A percentile compares a stretch with the other conserved stretches of the same genome.
These are phyloP conservation scores for Mycena sp. DNA, from an alignment of 1,284 basidiomycete species.

Conservation along the genomic window DNA sequence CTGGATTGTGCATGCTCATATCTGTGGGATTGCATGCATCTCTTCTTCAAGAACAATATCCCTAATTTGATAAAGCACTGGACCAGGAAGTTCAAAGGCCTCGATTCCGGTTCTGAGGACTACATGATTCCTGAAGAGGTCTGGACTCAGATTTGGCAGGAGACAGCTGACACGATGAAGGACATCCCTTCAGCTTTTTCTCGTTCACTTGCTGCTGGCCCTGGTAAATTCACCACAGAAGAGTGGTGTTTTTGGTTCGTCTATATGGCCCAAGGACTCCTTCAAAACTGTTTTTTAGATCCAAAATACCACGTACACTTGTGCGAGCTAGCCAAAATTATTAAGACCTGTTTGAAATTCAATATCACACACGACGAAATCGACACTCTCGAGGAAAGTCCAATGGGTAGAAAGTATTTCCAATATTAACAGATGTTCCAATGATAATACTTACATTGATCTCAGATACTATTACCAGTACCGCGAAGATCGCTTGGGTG, in stretches of 20 bases:
- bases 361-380: neutral
- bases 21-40: slow-evolving; percentile 46
- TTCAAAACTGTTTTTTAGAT: neutral
- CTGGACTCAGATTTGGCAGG: slow-evolving; percentile 37
- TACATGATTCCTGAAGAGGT: slow-evolving; percentile 30
- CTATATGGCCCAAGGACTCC: slow-evolving; percentile 11
- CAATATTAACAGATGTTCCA: too few species aligned
- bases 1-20: slow-evolving; percentile 32
- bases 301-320: neutral
- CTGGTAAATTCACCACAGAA: slow-evolving; percentile 16
- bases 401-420: neutral
- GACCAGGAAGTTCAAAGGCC: slow-evolving; percentile 43
- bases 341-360: neutral
- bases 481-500: slow-evolving; percentile 35
- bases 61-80: slow-evolving; percentile 40
- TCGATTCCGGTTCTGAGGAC: slow-evolving; percentile 31
- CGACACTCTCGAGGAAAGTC: neutral
- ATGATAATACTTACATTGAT: too few species aligned
- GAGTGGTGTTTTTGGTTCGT: slow-evolving; percentile 2
- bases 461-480: slow-evolving; percentile 46
- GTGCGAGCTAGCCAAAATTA: neutral
- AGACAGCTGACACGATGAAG: slow-evolving; percentile 12
- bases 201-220: slow-evolving; percentile 32
- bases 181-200: neutral
- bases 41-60: slow-evolving; percentile 39